These are phyloP conservation scores for Cercospora berteroae DNA, from an alignment of 2,329 filamentous ascomycete species.

Conservation along the genomic window DNA sequence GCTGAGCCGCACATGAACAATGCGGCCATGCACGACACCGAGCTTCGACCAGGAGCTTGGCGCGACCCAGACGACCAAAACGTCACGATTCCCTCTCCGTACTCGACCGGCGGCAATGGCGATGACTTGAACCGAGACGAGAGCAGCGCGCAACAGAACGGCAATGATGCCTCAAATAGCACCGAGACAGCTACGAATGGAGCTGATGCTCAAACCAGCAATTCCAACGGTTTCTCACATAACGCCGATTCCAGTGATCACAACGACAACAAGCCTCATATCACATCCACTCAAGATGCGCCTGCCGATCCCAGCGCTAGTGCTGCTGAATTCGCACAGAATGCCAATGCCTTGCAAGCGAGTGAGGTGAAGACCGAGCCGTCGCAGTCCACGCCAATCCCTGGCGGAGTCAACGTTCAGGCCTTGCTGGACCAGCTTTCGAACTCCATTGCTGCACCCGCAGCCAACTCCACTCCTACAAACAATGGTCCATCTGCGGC, in stretches of 20 bases:
- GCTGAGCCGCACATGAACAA: conserved; percentile 56
- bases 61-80: conserved; percentile 33
- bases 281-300: conserved; percentile 17
- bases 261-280: conserved; percentile 14
- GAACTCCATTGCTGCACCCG: conserved; percentile 33
- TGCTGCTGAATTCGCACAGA: conserved; percentile 14
- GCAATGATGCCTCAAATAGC: conserved; percentile 22
- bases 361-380: conserved; percentile 20
- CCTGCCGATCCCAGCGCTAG: conserved; percentile 20
- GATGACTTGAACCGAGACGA: conserved; percentile 12
- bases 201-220: conserved; percentile 16
- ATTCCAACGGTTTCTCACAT: conserved; percentile 25
- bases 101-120: conserved; percentile 25
- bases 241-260: conserved; percentile 21
- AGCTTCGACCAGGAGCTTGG: conserved; percentile 36
- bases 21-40: conserved; percentile 36
- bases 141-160: conserved; percentile 8
- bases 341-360: conserved; percentile 27
- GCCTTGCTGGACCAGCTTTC: conserved; percentile 47
- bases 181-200: conserved; percentile 24
- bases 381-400: conserved; percentile 16
- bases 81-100: conserved; percentile 20
- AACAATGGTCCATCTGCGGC: conserved; percentile 36
- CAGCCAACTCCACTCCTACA: conserved; percentile 26
- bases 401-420: conserved; percentile 46